Percentiles rank a stretch among this genome's conserved stretches.
phyloP scores from a whole-genome alignment of 345 rosid genomes.

The Pseudoturritis turrita region DNA sequence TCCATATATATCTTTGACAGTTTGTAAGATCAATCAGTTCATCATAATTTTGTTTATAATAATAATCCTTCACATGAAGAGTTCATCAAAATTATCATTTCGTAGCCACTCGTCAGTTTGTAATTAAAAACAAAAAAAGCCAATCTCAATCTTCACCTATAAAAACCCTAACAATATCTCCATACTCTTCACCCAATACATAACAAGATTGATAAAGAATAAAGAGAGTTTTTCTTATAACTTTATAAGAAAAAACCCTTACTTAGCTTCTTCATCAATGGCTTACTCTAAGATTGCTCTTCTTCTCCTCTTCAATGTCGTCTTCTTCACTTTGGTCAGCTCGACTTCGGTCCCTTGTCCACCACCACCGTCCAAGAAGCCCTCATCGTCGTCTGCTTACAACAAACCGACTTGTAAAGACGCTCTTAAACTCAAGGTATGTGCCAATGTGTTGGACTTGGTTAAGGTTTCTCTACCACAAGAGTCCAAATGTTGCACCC shows the following conservation, averaged over 20 bases:
- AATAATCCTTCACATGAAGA: neutral
- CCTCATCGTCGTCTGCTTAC: slow-evolving; percentile 5
- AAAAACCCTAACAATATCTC: neutral
- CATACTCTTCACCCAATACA: slow-evolving; percentile 7
- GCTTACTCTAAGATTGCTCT: slow-evolving; percentile 17
- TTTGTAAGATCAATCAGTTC: neutral
- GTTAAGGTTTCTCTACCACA: slow-evolving; percentile 21
- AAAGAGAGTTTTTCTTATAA: neutral
- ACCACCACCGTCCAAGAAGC: slow-evolving; percentile 22
- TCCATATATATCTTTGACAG: neutral
- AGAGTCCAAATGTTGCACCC: neutral
- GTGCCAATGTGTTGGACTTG: slow-evolving; percentile 22
- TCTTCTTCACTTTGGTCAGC: slow-evolving; percentile 26
- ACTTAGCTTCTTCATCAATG: neutral
- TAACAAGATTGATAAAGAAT: slow-evolving; percentile 7
- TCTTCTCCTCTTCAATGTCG: neutral
- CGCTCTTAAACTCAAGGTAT: slow-evolving; percentile 19
- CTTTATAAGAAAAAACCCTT: neutral
- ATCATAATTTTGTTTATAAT: neutral
- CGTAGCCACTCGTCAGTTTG: neutral
- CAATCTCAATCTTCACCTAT: neutral
- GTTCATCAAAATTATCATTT: neutral
- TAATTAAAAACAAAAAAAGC: neutral
- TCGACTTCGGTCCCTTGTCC: slow-evolving; percentile 14
- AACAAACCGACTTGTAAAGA: slow-evolving; percentile 13